A percentile compares a stretch with the other conserved stretches of the same genome.
Evolutionary conservation across 129 eudicot species (phyloP).

Genomic region (Ambrosia trifida): DNA sequence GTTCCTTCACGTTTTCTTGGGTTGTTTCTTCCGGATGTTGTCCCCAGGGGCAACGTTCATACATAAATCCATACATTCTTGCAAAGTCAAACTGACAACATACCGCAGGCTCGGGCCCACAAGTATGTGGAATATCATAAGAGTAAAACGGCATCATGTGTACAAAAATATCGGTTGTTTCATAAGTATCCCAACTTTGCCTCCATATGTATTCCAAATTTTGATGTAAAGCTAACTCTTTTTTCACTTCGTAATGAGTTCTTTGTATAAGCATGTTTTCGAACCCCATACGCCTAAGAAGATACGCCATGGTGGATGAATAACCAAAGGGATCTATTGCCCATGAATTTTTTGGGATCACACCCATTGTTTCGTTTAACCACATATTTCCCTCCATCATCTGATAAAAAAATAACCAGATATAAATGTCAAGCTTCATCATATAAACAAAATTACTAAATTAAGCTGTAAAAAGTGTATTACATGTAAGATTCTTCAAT

Average conservation of each 20-base stretch:
- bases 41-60: constrained; percentile 97
- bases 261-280: constrained; percentile 99
- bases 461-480: neutral
- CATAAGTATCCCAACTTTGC: constrained; percentile 92
- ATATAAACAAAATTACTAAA: neutral
- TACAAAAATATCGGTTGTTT: constrained; percentile 94
- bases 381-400: constrained; percentile 97
- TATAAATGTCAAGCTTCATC: neutral
- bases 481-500: neutral
- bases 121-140: constrained; percentile 93
- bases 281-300: constrained; percentile 99
- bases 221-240: constrained; percentile 77
- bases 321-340: constrained; percentile 98
- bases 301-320: constrained; percentile 98
- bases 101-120: constrained; percentile 98
- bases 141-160: constrained; percentile 99
- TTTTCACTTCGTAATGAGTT: constrained; percentile 95
- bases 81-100: constrained; percentile 99
- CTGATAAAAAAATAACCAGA: constrained; percentile 37
- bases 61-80: constrained; percentile 78
- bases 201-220: constrained; percentile 94
- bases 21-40: constrained; percentile 86
- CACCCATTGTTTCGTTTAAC: constrained; percentile 89
- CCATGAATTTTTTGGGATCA: constrained; percentile 96
- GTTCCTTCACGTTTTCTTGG: constrained; percentile 79